Base-by-base conservation (phyloP, 225 moss, liverwort and hornwort species). In the Rhytidiadelphus loreus region DNA sequence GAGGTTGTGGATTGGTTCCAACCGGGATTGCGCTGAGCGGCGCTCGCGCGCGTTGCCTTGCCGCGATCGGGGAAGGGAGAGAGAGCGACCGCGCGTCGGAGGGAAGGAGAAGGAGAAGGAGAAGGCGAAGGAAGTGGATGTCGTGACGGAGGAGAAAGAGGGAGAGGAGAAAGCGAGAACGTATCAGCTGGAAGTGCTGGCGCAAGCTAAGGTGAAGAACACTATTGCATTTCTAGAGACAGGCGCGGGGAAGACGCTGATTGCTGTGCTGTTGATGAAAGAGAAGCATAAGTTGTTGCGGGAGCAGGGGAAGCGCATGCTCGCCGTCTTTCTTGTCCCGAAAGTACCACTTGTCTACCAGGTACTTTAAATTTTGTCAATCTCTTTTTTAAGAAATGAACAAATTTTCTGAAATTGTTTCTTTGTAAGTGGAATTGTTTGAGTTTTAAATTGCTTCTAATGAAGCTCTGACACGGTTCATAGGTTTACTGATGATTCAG, bases 311-410 rank as follows among this genome's bases (percentile, higher is more conserved):
- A 95, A 92, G 86, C 96, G 97, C 78, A 96, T 99, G 99, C 93
- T 99, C 72, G 97, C 99, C 44, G 99, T 99, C 62, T 99, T 99
- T 90, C 96, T 99, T 39, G 99, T 99, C 33, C 99, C 99, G 10
- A 99, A 99, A 90, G 99, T 99, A 72, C 99, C 99, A 44, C 95
- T 99, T 85, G 99, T 99, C 30, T 99, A 99, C 66, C 98, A 98
- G 97, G 98, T 98, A 92, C 62, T 56, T 35, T 59, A n/a, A 86
- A 86, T 12, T n/a, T 35, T 66, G 37, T 53, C 66, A 82, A 46
- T 64, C 68, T 83, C n/a, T 28, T 18, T 68, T 52, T 2, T 2
- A 26, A 19, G 66, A 37, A 83, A 83, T 20, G 68, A 53, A 12
- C 29, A 4, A 83, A 53, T 68, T 17, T 74, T 60, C 48, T 60